Base-by-base conservation (phyloP, 73 alveolate genomes). In the Blepharisma stoltei region DNA sequence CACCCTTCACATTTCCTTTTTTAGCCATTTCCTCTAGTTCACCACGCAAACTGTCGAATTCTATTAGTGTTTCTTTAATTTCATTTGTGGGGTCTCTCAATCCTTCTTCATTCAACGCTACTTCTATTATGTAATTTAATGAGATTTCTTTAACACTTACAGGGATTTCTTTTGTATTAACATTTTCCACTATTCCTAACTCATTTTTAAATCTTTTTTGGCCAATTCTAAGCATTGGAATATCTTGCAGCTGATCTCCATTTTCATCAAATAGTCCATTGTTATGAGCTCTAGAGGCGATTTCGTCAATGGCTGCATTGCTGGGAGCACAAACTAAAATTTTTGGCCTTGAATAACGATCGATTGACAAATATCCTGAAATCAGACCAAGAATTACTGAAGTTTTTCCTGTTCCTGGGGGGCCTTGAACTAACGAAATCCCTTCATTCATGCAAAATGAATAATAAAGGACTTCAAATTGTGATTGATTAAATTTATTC, bases 251-350 rank as follows among this genome's bases (percentile, higher is more conserved):
- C 37, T 44, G 53, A 8, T 47, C 37, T 4, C 94, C 94, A 68
- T 80, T 67, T 21, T 70, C 70, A 65, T 86, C 92, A 41, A 70
- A 79, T 6, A 86, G 67, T 6, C 90, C 90, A 44, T 86, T 83
- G 6, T 78, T 83, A 9, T 60, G 21, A 14, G 76, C 52, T 84
- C 86, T 83, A 44, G 75, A 68, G 6, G 90, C 85, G 44, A 92
- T 87, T 86, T 90, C 93, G 90, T 92, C 96, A 8, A 92, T 85
- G 7, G 98, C 96, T 43, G 93, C 83, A 87, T 92, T 92, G 48
- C 96, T 88, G 18, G 98, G 95, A 53, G 95, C 91, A 78, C 95
- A 90, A 68, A 92, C 77, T 80, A 92, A 81, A 45, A 92, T 90
- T 38, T 90, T 82, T 49, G 73, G 77, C n/a, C 4, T 11, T 5